A percentile compares a stretch with the other conserved stretches of the same genome.
Evolutionary conservation across 148 eudicot species (phyloP).

Genomic region (Vaccinium macrocarpon): DNA sequence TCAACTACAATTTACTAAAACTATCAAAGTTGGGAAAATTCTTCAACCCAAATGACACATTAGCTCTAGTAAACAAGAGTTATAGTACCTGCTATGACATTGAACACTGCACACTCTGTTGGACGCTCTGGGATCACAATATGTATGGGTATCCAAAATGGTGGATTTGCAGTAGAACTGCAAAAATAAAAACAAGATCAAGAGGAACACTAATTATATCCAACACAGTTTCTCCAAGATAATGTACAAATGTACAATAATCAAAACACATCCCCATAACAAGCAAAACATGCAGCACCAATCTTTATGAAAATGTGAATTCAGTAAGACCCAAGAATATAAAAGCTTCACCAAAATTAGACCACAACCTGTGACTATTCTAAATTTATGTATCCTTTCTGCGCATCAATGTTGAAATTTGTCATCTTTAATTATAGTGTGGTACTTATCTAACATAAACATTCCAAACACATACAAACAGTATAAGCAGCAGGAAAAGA

Average conservation of each 20-base stretch:
- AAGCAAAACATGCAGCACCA: neutral
- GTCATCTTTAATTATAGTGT: neutral
- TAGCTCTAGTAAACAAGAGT: neutral
- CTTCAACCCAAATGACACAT: slow-evolving; percentile 10
- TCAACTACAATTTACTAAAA: neutral
- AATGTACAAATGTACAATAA: neutral
- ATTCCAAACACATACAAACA: neutral
- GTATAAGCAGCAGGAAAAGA: neutral
- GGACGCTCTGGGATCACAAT: slow-evolving; percentile 97
- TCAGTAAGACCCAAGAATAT: neutral
- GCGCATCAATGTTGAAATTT: neutral
- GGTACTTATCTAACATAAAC: too few relatives aligned
- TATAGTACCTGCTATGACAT: slow-evolving; percentile 90
- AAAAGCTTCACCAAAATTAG: neutral
- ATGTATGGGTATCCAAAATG: slow-evolving; percentile 99
- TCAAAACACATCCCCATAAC: neutral
- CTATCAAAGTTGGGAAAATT: neutral
- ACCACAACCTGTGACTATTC: neutral
- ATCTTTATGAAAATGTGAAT: neutral
- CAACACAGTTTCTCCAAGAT: too few relatives aligned
- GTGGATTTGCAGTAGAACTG: slow-evolving; percentile 91
- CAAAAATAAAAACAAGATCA: slow-evolving; percentile 31
- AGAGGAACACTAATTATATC: neutral
- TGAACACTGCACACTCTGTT: slow-evolving; percentile 87
- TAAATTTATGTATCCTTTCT: neutral